Evolutionary conservation across 345 rosid genomes (phyloP), one percentile per base, ranked within the genome.

Genomic region (Physaria fendleri): DNA sequence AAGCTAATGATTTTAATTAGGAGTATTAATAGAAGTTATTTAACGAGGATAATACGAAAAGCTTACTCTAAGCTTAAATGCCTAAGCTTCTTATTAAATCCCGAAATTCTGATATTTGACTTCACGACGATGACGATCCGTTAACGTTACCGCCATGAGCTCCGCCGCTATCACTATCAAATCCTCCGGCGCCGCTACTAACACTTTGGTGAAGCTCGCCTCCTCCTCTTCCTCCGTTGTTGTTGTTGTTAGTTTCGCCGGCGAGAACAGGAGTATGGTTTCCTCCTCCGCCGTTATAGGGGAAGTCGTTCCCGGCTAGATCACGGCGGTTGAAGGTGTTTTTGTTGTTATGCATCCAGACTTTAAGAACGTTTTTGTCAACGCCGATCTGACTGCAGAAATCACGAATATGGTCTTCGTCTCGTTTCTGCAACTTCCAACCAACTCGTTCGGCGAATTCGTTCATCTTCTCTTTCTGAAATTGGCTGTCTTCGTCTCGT

Each of bases 301-400:
- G 68, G 29, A 60, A 37, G 34, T 61, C 67, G 5, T 20, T 16
- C 25, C 45, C 72, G 41, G 59, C 11, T 33, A 23, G 12, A 52
- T 70, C 74, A 0, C 65, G 68, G 44, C 69, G 68, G 62, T 77
- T 85, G 1, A 82, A 73, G 16, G 77, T 89, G 74, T 78, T 93
- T 76, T 93, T 89, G 73, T 93, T 93, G 75, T 93, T 89, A 52
- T 89, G 97, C 94, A 93, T 89, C 99, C 95, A 86, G 0, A 93
- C 97, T 65, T 89, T 89, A 34, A 89, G 70, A 10, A 86, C 97
- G 2, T 71, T 72, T 62, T 74, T 83, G 17, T 86, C 95, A 41
- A 92, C 85, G 12, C 85, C 95, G 33, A 86, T 68, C 46, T 83
- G 85, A 24, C 64, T 68, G 73, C 99, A 89, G 28, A 93, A 83